Conservation (phyloP, 2,329 filamentous ascomycete species). For the Dothidotthia symphoricarpi region DNA sequence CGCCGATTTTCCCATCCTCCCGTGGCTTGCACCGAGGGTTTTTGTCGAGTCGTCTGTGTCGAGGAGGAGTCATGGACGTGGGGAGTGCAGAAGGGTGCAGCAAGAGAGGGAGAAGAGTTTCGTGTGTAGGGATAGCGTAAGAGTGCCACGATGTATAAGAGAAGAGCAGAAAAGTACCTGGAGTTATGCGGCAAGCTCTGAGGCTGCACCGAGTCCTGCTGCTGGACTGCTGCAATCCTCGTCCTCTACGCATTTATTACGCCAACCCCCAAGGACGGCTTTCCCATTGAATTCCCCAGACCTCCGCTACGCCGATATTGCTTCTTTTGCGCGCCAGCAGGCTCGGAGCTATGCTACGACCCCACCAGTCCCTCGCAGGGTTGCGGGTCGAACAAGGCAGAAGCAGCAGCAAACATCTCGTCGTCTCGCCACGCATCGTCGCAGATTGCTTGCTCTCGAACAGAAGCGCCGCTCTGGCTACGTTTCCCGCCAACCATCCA, state of each 20-base stretch:
- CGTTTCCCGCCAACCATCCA: constrained; percentile 4
- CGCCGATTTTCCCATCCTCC: constrained; percentile 35
- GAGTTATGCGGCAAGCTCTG: background rate
- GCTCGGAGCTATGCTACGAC: constrained; percentile 11
- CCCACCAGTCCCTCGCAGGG: background rate
- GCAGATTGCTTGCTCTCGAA: constrained; percentile 7
- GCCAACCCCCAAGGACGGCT: background rate
- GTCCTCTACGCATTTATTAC: background rate
- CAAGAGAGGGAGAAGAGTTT: constrained; percentile 13
- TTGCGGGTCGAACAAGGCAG: background rate
- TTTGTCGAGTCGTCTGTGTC: constrained; percentile 25
- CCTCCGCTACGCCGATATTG: constrained; percentile 29
- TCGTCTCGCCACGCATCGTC: constrained; percentile 4
- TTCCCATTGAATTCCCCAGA: constrained; percentile 1
- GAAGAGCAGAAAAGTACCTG: background rate
- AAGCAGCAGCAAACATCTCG: background rate
- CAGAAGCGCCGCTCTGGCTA: constrained; percentile 9
- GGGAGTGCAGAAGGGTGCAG: constrained; percentile 6
- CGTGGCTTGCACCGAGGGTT: constrained; percentile 42
- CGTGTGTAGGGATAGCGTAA: background rate
- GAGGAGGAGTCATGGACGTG: constrained; percentile 11
- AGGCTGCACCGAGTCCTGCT: background rate
- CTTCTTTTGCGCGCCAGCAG: constrained; percentile 14
- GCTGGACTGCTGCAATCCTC: constrained; percentile 3
- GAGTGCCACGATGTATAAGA: background rate